phyloP scores from a whole-genome alignment of 331 rosid genomes.

The Stylosanthes scabra region DNA sequence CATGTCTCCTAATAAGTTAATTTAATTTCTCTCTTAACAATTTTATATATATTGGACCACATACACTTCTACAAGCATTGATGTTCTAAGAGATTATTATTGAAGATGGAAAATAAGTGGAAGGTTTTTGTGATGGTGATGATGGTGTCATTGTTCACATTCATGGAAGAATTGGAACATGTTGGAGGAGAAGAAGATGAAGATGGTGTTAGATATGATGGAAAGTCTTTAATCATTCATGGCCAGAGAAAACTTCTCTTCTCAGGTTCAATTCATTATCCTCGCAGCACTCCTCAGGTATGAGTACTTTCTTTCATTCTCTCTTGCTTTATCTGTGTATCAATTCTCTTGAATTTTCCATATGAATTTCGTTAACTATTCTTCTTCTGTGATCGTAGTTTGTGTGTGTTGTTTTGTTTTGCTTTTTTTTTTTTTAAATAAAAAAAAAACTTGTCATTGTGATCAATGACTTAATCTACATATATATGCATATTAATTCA shows the following conservation, averaged over 20 bases:
- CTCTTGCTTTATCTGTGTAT: not conserved
- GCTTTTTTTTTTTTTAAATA: no score
- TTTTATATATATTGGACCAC: no score
- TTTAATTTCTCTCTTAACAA: not conserved
- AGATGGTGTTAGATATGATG: slow-evolving; percentile 56
- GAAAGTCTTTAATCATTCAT: slow-evolving; percentile 69
- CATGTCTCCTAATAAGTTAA: not conserved
- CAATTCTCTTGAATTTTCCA: no score
- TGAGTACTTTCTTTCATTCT: no score
- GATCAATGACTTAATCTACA: no score
- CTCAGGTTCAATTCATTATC: slow-evolving; percentile 82
- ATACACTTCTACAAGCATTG: no score
- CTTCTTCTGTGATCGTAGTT: not conserved
- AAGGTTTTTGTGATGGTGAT: slow-evolving; percentile 15
- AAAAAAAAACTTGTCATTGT: no score
- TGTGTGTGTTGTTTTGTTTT: no score
- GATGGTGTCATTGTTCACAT: not conserved
- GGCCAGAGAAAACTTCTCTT: slow-evolving; percentile 61
- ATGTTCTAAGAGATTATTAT: not conserved
- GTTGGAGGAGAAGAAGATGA: slow-evolving; percentile 30
- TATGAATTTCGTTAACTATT: not conserved
- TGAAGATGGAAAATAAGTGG: slow-evolving; percentile 43
- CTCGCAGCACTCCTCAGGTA: slow-evolving; percentile 86
- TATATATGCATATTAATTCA: no score
- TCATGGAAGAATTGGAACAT: not conserved